Evolutionary conservation across 1,284 basidiomycete genomes (phyloP), one percentile per base, ranked within the genome.

Genomic region (Ceratobasidium papillatum): DNA sequence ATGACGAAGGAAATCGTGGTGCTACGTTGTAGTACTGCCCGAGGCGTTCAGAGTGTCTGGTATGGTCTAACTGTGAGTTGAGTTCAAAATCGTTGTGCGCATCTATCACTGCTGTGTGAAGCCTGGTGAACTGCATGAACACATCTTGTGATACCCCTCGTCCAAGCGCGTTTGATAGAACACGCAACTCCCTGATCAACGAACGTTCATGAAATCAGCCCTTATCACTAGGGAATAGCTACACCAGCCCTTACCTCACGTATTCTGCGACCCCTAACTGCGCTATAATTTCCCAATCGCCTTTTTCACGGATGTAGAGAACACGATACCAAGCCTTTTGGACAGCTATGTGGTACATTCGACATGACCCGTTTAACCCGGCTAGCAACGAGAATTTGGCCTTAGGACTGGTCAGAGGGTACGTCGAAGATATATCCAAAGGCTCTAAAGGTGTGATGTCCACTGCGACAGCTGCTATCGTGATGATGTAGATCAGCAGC

Each of bases 11-110:
- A 12, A 73, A 59, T 5, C 27, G n/a, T 27, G 69, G 59, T 8
- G 59, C 69, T 34, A 73, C 58, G 17, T 62, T 30, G 19, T 47
- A 58, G 43, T 73, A 73, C n/a, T 51, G 69, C 3, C 69, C 69
- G 25, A 73, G 43, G 9, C 45, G 8, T 11, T 47, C 19, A 47
- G 45, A n/a, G n/a, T n/a, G 8, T 47, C 38, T 36, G 7, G 54
- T 30, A 34, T n/a, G 8, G 22, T 61, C 36, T n/a, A 34, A 9
- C n/a, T 9, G 43, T n/a, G 45, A 34, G 47, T 32, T 51, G 32
- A 65, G 30, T 30, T 51, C 45, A 36, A 65, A 51, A n/a, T 65
- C 63, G 5, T 51, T 51, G 45, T 65, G 63, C 7, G 63, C 63
- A 36, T 65, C 63, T n/a, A 65, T 25, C 5, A 51, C 17, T 22